phyloP scores from a whole-genome alignment of 2,329 filamentous ascomycete genomes.

The Colletotrichum lindemuthianum region DNA sequence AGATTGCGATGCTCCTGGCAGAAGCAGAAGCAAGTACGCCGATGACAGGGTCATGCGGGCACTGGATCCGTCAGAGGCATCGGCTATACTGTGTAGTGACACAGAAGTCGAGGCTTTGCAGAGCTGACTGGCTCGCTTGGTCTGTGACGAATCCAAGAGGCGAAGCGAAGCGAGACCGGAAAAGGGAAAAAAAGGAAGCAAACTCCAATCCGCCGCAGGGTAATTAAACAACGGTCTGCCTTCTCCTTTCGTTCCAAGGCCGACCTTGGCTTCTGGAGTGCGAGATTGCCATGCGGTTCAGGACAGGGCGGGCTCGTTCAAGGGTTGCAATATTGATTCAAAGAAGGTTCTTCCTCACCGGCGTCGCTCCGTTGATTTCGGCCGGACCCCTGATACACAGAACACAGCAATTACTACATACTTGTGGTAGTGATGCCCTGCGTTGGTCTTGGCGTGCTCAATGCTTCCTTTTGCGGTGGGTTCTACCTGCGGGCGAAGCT shows the following conservation, averaged over 20 bases:
- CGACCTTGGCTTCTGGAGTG: constrained; percentile 19
- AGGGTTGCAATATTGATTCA: constrained; percentile 35
- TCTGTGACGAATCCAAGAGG: neutral
- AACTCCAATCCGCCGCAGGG: constrained; percentile 5
- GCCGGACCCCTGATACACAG: constrained; percentile 3
- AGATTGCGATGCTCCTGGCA: constrained; percentile 18
- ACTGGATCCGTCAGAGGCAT: constrained; percentile 4
- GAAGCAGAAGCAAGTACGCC: constrained; percentile 8
- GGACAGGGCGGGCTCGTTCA: constrained; percentile 13
- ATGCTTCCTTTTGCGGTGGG: constrained; percentile 12
- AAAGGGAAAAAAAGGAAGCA: constrained; percentile 4
- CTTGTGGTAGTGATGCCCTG: neutral
- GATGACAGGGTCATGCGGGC: neutral
- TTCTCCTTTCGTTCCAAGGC: constrained; percentile 4
- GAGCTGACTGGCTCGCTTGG: constrained; percentile 5
- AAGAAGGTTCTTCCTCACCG: constrained; percentile 33
- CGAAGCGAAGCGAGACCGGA: neutral
- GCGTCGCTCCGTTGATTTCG: constrained; percentile 15
- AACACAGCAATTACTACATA: no score
- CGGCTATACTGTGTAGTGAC: no score
- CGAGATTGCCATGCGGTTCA: constrained; percentile 34
- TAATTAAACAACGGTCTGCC: constrained; percentile 8
- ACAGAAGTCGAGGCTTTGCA: constrained; percentile 1
- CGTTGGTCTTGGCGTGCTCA: constrained; percentile 1
- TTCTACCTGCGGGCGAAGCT: neutral